Conservation (phyloP, 352 stramenopile genomes). For the Phytophthora nicotianae region DNA sequence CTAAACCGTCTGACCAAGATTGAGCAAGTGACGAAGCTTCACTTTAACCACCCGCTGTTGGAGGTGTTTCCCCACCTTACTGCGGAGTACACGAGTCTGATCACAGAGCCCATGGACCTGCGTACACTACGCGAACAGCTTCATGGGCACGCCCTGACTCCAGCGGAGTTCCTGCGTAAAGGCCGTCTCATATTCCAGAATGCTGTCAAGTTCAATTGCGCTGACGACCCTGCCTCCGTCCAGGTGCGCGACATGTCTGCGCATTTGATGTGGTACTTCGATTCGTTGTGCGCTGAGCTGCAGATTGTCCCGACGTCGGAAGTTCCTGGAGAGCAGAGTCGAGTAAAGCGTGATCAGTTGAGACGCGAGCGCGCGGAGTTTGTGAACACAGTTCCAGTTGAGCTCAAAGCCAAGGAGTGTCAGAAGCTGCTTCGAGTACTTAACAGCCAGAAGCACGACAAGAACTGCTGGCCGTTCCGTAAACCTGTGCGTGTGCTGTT, state of each 20-base stretch:
- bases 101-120: constrained; percentile 84
- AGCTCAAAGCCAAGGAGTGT: constrained; percentile 85
- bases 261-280: constrained; percentile 86
- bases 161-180: constrained; percentile 70
- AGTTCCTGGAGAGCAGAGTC: constrained; percentile 30
- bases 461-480: constrained; percentile 87
- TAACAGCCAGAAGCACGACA: constrained; percentile 89
- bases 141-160: constrained; percentile 51
- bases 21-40: constrained; percentile 78
- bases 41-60: constrained; percentile 79
- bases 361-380: constrained; percentile 57
- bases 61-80: constrained; percentile 78
- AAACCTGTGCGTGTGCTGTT: constrained; percentile 81
- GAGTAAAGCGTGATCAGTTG: constrained; percentile 47
- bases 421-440: constrained; percentile 78
- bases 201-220: constrained; percentile 83
- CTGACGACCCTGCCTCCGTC: constrained; percentile 64
- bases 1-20: constrained; percentile 79
- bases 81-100: constrained; percentile 65
- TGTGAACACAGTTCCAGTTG: constrained; percentile 60
- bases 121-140: constrained; percentile 74
- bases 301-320: constrained; percentile 36
- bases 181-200: constrained; percentile 83
- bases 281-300: constrained; percentile 79
- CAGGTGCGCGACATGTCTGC: constrained; percentile 85